Evolutionary conservation across 441 rosid species (phyloP), one percentile per base, ranked within the genome.

Genomic region (Erodium texanum): DNA sequence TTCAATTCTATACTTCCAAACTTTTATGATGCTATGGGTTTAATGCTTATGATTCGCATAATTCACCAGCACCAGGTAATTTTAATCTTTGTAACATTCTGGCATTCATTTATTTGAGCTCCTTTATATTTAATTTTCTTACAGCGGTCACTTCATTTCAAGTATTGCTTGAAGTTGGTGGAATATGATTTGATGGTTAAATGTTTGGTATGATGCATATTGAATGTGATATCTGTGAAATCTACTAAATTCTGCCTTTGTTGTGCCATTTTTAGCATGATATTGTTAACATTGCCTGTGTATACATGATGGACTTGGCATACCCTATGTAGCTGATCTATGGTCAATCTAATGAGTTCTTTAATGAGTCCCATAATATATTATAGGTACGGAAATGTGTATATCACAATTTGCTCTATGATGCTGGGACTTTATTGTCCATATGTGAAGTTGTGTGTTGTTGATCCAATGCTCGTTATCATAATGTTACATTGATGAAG

Each of bases 11-110:
- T 90, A 71, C 89, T 95, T 68, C 88, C 95, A 69, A 90, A 89
- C 80, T 90, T 88, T 79, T 92, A 85, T 79, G 98, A 95, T 82
- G 99, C 99, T 70, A 95, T 95, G 61, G 98, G 99, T 50, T 82
- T 92, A 73, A 92, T 90, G 98, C 93, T 95, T 74, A 92, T 95
- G 99, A 95, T 95, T 81, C 92, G 93, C 74, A 89, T 95, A 79
- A 84, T 91, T 83, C 92, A 90, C 84, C 95, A 87, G 66, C 98
- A 95, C 77, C 99, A 89, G 99, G 99, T 95, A 77, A 70, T 68
- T 63, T 66, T 23, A 34, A n/a, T 20, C 62, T 69, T 74, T 22
- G 41, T 64, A 54, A 38, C 22, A 11, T 48, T 10, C 8, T 59
- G 63, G 4, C 11, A 59, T 61, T 14, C 11, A 61, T 61, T 14